Conservation (phyloP, 768 basidiomycete genomes). For the Zangia roseola region DNA sequence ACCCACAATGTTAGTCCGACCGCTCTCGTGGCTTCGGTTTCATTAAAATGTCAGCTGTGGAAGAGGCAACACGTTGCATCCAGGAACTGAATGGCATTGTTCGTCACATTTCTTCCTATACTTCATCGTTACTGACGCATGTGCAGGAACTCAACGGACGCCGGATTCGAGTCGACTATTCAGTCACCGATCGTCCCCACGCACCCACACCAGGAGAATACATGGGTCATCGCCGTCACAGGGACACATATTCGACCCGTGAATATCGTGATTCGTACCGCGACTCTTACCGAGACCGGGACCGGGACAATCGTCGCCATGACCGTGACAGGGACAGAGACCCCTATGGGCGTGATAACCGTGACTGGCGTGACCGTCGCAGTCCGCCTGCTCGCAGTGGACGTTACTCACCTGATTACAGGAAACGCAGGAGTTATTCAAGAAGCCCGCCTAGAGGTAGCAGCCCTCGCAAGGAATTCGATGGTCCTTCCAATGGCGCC, state of each 20-base stretch:
- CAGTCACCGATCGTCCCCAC: conserved; percentile 91
- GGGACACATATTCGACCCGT: conserved; percentile 44
- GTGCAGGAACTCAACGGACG: conserved; percentile 89
- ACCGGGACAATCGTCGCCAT: conserved; percentile 40
- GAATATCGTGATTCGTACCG: conserved; percentile 49
- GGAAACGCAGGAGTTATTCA: conserved; percentile 73
- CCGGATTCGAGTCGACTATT: conserved; percentile 95
- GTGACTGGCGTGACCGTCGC: conserved; percentile 80
- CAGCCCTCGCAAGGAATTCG: conserved; percentile 51
- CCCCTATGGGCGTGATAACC: conserved; percentile 65
- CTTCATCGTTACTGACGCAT: conserved; percentile 4
- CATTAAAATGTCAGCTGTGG: conserved; percentile 87
- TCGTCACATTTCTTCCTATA: conserved; percentile 30
- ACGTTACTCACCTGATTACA: conserved; percentile 76
- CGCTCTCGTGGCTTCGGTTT: conserved; percentile 98
- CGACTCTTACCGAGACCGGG: conserved; percentile 46
- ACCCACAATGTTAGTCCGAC: conserved; percentile 60
- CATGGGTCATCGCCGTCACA: conserved; percentile 83
- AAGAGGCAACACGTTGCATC: conserved; percentile 86
- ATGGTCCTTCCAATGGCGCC: conserved; percentile 43
- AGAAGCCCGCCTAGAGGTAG: conserved; percentile 78
- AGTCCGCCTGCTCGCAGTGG: conserved; percentile 67
- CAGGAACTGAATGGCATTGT: conserved; percentile 91
- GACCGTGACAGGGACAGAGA: conserved; percentile 53
- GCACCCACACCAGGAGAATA: conserved; percentile 97